A percentile compares a stretch with the other conserved stretches of the same genome.
These are phyloP conservation scores for Nigrograna mackinnonii DNA, from an alignment of 2,329 filamentous ascomycete genomes.

Conservation along the genomic window DNA sequence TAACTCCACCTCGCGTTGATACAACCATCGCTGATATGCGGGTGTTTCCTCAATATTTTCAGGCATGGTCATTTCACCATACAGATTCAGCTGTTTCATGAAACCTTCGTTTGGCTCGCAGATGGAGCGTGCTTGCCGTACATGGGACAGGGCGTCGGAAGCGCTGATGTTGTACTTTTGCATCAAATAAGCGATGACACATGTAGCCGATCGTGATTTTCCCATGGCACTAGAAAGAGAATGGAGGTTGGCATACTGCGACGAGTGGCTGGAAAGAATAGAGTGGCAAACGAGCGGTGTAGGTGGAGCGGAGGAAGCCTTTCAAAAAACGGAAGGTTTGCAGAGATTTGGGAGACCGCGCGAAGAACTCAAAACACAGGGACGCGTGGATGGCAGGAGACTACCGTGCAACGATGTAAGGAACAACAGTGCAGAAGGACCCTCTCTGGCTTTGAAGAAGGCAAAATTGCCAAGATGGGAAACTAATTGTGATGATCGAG, in stretches of 20 bases:
- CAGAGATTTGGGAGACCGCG: conserved; percentile 12
- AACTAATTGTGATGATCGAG: conserved; percentile 27
- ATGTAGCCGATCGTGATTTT: conserved; percentile 87
- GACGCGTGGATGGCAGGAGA: conserved; percentile 23
- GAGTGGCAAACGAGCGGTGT: conserved; percentile 43
- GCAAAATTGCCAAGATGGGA: conserved; percentile 36
- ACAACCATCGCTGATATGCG: conserved; percentile 79
- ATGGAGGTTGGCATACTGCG: conserved; percentile 36
- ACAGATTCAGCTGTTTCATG: conserved; percentile 84
- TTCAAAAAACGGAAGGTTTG: conserved; percentile 19
- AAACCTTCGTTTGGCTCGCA: conserved; percentile 92
- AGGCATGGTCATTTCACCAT: conserved; percentile 84
- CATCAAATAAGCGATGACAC: conserved; percentile 84
- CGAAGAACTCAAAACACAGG: conserved; percentile 13
- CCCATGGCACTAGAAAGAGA: conserved; percentile 78
- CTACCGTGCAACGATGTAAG: conserved; percentile 2
- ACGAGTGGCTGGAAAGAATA: conserved; percentile 25
- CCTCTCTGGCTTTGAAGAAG: conserved; percentile 25
- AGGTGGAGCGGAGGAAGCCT: conserved; percentile 12
- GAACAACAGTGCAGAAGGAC: conserved; percentile 1
- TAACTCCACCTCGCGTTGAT: conserved; percentile 66
- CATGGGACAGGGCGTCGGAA: conserved; percentile 68
- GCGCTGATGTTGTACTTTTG: conserved; percentile 55
- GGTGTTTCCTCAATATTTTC: conserved; percentile 69
- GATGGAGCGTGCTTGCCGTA: conserved; percentile 72